Evolutionary conservation across 1,284 basidiomycete genomes (phyloP), one percentile per base, ranked within the genome.

Genomic region (Puccinia sorghi): DNA sequence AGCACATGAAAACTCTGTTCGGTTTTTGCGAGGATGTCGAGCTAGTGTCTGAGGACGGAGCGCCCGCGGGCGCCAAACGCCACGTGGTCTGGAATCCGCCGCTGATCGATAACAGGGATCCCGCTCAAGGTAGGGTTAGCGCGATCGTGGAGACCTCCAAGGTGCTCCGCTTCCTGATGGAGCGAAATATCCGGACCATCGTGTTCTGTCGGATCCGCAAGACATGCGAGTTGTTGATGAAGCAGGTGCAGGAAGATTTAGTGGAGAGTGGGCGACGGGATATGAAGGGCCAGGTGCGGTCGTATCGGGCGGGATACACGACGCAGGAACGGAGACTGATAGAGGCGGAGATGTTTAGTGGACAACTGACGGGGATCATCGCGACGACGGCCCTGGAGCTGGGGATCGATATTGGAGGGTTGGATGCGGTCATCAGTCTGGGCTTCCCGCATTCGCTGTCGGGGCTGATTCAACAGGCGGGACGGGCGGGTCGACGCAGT

Each of bases 321-420:
- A 80, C 57, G 2, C 81, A 93, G 89, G 93, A 94, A 83, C 89
- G 94, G 46, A 88, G 94, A 39, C 87, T 86, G 80, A 94, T 96
- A 67, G 94, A 96, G 83, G 87, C 89, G 69, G 91, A 94, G 82
- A 93, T 94, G 37, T 95, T 94, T 83, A 90, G 89, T 1, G 93
- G 93, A 0, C 88, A 89, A 80, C 86, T 94, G 13, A 87, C 95
- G 0, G 86, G 94, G 7, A 92, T 96, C 63, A 88, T 96, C n/a
- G 92, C 93, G 0, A 96, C 93, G 0, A 94, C 93, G 80, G 94
- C 93, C 0, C 87, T 96, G 15, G 94, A 96, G 84, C 88, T 96
- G 0, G 93, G 94, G 48, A 91, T 96, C 41, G 93, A 96, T 82
- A 95, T 96, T 59, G 94, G 93, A 17, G 89, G 88, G 25, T 85